Conservation (phyloP, 176 grass and related monocot genomes). For the Zea mays region Zm-B73-REFERENCE-NAM-5.0 NC_050099.1:41302001-41302500, state of each 20-base stretch:
- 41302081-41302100: background rate
- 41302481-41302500: slow-evolving; percentile 47
- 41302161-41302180: slow-evolving; percentile 14
- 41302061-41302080: slow-evolving; percentile 1
- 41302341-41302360: slow-evolving; percentile 56
- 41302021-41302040: background rate
- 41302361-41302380: slow-evolving; percentile 65
- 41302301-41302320: slow-evolving; percentile 78
- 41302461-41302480: slow-evolving; percentile 38
- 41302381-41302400: slow-evolving; percentile 57
- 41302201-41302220: slow-evolving; percentile 19
- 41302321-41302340: slow-evolving; percentile 57
- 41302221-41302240: slow-evolving; percentile 11
- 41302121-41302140: slow-evolving; percentile 17
- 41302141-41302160: background rate
- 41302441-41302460: slow-evolving; percentile 61
- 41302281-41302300: slow-evolving; percentile 85
- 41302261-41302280: slow-evolving; percentile 55
- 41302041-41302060: slow-evolving; percentile 4
- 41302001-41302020: background rate
- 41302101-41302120: background rate
- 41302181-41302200: slow-evolving; percentile 17
- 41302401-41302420: slow-evolving; percentile 57
- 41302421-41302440: slow-evolving; percentile 51
- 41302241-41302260: background rate